A percentile compares a stretch with the other conserved stretches of the same genome.
Conservation (phyloP, 495 filamentous ascomycete species). For the Tuber indicum region DNA sequence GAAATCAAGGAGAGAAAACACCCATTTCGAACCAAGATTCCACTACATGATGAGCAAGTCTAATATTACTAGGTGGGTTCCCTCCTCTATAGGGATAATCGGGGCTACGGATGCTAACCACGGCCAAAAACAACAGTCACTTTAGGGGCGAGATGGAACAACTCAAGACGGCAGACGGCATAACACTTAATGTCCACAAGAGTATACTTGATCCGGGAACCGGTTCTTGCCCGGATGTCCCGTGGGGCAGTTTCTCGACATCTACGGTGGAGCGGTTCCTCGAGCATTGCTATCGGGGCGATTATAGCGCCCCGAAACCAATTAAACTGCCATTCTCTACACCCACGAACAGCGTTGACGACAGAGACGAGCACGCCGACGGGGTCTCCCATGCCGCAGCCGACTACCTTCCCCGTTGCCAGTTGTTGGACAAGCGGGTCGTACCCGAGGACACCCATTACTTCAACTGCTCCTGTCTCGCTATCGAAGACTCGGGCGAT, state of each 20-base stretch:
- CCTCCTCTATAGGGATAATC: no score
- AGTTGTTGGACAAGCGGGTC: not conserved
- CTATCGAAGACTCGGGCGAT: no score
- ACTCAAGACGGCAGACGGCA: not conserved
- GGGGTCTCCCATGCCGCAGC: no score
- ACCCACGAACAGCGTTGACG: not conserved
- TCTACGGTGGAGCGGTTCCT: conserved; percentile 70
- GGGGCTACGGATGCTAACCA: not conserved
- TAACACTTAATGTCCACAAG: not conserved
- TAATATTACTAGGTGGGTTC: no score
- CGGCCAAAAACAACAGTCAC: not conserved
- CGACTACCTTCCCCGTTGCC: no score
- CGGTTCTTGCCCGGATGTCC: not conserved
- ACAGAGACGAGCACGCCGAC: not conserved
- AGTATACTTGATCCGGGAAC: not conserved
- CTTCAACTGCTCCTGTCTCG: no score
- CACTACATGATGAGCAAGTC: no score
- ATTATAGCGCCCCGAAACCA: conserved; percentile 49
- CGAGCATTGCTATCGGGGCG: conserved; percentile 80
- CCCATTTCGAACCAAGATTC: no score
- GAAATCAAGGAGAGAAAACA: no score
- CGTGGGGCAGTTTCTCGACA: not conserved
- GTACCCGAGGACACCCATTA: not conserved
- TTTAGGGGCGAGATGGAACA: not conserved
- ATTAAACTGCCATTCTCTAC: not conserved